Percentiles rank a stretch among this genome's conserved stretches.
phyloP scores from a whole-genome alignment of 495 filamentous ascomycete species.

The Evernia prunastri region DNA sequence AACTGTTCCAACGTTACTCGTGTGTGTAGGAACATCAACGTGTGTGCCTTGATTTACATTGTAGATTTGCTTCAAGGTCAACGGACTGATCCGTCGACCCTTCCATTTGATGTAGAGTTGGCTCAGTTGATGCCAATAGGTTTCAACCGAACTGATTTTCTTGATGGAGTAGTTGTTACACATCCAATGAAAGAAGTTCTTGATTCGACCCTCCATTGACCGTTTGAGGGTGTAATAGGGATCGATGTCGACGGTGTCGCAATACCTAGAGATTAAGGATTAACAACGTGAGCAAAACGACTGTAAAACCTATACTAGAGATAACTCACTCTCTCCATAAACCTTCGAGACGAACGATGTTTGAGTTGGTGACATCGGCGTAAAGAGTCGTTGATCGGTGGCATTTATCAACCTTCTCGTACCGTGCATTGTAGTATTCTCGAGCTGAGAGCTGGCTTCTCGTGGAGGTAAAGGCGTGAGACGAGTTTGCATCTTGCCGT shows the following conservation, averaged over 20 bases:
- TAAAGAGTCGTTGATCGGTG: conserved; percentile 15
- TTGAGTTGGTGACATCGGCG: conserved; percentile 4
- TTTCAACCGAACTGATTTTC: conserved; percentile 16
- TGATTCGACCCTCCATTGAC: conserved; percentile 6
- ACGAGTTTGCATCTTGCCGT: too few relatives aligned
- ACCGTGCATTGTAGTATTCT: conserved; percentile 16
- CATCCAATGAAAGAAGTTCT: conserved; percentile 15
- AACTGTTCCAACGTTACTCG: conserved; percentile 5
- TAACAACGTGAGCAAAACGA: background rate
- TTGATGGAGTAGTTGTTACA: conserved; percentile 11
- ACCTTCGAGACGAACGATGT: too few relatives aligned
- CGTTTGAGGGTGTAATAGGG: conserved; percentile 3
- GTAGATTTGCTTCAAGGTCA: conserved; percentile 1
- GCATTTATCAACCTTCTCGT: conserved; percentile 11
- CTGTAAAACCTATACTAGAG: background rate
- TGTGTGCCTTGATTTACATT: background rate
- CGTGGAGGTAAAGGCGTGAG: too few relatives aligned
- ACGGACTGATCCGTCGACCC: conserved; percentile 10
- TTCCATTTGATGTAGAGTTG: conserved; percentile 18
- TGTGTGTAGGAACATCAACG: background rate
- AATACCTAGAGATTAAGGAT: conserved; percentile 9
- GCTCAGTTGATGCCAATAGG: conserved; percentile 15
- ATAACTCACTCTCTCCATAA: too few relatives aligned
- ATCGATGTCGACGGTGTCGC: too few relatives aligned
- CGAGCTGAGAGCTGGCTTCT: conserved; percentile 7